A percentile compares a stretch with the other conserved stretches of the same genome.
phyloP scores from a whole-genome alignment of 2,329 filamentous ascomycete genomes.

The Talaromyces marneffei region DNA sequence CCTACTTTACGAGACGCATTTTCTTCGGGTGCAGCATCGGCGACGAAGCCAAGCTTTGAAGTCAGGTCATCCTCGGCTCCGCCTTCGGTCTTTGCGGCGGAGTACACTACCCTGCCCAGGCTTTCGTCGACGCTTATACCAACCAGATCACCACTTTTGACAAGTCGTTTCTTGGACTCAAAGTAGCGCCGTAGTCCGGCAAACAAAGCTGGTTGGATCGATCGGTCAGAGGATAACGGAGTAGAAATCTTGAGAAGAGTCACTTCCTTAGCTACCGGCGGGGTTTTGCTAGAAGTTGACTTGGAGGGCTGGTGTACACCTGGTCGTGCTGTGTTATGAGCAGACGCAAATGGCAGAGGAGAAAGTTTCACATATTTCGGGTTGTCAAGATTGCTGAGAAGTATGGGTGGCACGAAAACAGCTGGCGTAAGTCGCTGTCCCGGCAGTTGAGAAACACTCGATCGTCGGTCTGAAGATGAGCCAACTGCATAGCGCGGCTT shows the following conservation, averaged over 20 bases:
- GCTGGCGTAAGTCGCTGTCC: constrained; percentile 49
- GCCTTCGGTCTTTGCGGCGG: constrained; percentile 53
- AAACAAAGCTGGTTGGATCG: constrained; percentile 78
- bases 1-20: constrained; percentile 46
- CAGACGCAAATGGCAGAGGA: constrained; percentile 43
- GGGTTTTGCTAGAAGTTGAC: constrained; percentile 42
- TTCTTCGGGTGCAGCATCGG: constrained; percentile 21
- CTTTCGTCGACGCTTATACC: constrained; percentile 83
- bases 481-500: constrained; percentile 54
- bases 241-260: constrained; percentile 84
- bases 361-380: constrained; percentile 74
- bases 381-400: constrained; percentile 78
- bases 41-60: constrained; percentile 33
- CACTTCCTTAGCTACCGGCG: constrained; percentile 67
- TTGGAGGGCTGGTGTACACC: constrained; percentile 46
- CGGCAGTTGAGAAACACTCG: constrained; percentile 50
- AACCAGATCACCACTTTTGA: constrained; percentile 82
- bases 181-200: constrained; percentile 85
- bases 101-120: constrained; percentile 74
- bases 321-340: constrained; percentile 53
- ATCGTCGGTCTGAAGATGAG: constrained; percentile 43
- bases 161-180: constrained; percentile 70
- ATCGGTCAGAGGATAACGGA: constrained; percentile 77
- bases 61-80: constrained; percentile 67
- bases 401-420: constrained; percentile 75